Evolutionary conservation across 352 stramenopile genomes (phyloP), one percentile per base, ranked within the genome.

Genomic region (Phytophthora quininea): DNA sequence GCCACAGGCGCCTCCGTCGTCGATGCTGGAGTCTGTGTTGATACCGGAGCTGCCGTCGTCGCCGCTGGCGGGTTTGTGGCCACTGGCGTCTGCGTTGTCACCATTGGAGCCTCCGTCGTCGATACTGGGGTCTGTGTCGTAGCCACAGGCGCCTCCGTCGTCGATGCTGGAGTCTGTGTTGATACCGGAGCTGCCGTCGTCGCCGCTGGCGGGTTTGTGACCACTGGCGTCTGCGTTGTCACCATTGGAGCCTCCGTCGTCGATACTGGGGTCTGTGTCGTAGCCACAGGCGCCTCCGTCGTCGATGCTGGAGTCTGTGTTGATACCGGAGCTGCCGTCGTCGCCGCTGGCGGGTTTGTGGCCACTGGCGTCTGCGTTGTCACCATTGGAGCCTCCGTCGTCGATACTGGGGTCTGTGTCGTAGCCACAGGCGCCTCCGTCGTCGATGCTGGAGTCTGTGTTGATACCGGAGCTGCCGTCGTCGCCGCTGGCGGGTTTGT

Each of bases 201-300:
- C 37, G 40, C 27, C 3, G 43, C 27, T 47, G 55, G 46, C n/a
- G 46, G 11, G 27, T 29, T 3, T 3, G 35, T 40, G 5, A 10
- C 35, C 35, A 40, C 35, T 40, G 35, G 40, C 19, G 15, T 15
- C 15, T 47, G 8, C 19, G 40, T 47, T 47, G 40, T 47, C 8
- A 47, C 15, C 29, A 29, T n/a, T 49, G 43, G 43, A 30, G 14
- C 50, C 3, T 57, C 30, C n/a, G 32, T 37, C 14, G 49, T 29
- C 49, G 27, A 11, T 40, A 37, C 40, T 47, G 35, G 35, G 29
- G 49, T 55, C 49, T 55, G 9, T 52, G 51, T 57, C 6, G 30
- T 43, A n/a, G 51, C 15, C 32, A 55, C 49, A 49, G 56, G 35
- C n/a, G 43, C 35, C 30, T 55, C 45, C 14, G 56, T 63, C 1